Percentiles rank a stretch among this genome's conserved stretches.
Conservation (phyloP, 78 protist species). For the Isochrysis galbana region DNA sequence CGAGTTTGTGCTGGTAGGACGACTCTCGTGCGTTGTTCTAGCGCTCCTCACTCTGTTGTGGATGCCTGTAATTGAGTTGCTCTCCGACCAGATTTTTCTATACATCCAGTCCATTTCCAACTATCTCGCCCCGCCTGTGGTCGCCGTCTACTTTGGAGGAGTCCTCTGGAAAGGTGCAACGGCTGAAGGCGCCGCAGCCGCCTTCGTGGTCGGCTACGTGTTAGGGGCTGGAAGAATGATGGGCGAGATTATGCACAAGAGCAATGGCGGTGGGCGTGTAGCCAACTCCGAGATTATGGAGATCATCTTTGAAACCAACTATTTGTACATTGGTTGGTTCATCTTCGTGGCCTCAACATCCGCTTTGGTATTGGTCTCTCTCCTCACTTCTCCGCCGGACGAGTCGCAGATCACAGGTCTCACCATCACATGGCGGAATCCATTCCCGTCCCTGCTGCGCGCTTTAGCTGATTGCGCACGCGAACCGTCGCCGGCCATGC, state of each 20-base stretch:
- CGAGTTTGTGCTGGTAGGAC: constrained; percentile 38
- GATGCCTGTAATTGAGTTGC: constrained; percentile 40
- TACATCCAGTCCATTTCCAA: not conserved
- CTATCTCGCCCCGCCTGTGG: constrained; percentile 44
- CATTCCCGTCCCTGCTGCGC: too few species aligned
- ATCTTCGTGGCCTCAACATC: not conserved
- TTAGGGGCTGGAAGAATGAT: not conserved
- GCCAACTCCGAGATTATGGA: too few species aligned
- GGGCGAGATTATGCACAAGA: not conserved
- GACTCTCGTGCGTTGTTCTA: not conserved
- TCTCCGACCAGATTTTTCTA: not conserved
- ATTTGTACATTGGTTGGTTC: not conserved
- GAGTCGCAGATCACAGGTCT: not conserved
- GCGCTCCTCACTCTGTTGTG: constrained; percentile 36
- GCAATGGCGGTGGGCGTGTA: too few species aligned
- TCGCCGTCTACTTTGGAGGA: constrained; percentile 34
- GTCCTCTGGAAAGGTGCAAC: constrained; percentile 15
- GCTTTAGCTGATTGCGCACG: too few species aligned
- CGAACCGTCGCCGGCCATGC: too few species aligned
- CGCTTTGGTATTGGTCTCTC: not conserved
- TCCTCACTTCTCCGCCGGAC: not conserved
- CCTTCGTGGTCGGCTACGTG: not conserved
- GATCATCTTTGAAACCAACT: not conserved
- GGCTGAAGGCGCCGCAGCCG: not conserved
- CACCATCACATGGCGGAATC: too few species aligned